A percentile compares a stretch with the other conserved stretches of the same genome.
Evolutionary conservation across 441 rosid genomes (phyloP).

Genomic region (Erysimum pusillum): DNA sequence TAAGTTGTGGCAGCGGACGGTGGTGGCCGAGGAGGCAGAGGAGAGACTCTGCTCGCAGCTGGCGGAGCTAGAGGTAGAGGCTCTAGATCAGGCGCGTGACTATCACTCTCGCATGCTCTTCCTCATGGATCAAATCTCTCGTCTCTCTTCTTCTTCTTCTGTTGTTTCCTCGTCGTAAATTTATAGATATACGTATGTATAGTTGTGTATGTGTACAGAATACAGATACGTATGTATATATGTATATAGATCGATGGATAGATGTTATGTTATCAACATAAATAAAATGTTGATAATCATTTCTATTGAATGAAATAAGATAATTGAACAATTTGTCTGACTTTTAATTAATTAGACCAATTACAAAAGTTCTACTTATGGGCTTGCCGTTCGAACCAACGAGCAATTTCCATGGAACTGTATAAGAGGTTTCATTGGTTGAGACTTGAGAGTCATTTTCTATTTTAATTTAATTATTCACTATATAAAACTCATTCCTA

Average conservation of each 20-base stretch:
- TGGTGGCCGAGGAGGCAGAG: no score
- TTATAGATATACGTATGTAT: not conserved
- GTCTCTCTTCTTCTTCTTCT: slow-evolving; percentile 42
- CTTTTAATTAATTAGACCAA: no score
- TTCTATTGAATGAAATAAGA: not conserved
- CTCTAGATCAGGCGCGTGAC: slow-evolving; percentile 66
- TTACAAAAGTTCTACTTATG: no score
- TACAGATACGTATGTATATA: not conserved
- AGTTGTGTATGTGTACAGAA: slow-evolving; percentile 21
- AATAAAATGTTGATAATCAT: slow-evolving; percentile 2
- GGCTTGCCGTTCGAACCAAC: no score
- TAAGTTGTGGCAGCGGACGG: no score
- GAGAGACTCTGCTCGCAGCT: no score
- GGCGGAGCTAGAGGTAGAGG: no score
- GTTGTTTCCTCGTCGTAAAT: not conserved
- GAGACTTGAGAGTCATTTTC: not conserved
- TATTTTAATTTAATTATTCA: not conserved
- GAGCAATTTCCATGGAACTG: no score
- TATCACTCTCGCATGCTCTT: slow-evolving; percentile 59
- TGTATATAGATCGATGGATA: slow-evolving; percentile 1
- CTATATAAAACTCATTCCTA: not conserved
- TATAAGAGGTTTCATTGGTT: no score
- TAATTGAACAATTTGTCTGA: not conserved
- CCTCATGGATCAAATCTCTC: slow-evolving; percentile 67
- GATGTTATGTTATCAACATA: slow-evolving; percentile 12